Conservation (phyloP, 129 eudicot species). For the Pittosporum tobira region DNA sequence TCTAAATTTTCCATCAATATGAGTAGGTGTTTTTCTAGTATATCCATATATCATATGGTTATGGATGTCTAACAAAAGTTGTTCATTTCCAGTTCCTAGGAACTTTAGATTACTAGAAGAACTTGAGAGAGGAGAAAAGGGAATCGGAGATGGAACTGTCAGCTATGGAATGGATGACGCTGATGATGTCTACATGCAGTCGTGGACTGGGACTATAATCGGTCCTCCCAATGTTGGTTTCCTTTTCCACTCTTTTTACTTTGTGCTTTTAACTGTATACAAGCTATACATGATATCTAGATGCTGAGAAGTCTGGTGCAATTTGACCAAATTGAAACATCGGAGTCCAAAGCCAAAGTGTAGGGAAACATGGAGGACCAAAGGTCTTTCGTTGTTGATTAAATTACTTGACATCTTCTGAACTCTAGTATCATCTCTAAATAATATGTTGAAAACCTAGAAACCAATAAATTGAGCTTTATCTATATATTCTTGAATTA, state of each 20-base stretch:
- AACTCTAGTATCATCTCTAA: background rate
- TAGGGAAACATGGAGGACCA: too few relatives aligned
- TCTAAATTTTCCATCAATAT: background rate
- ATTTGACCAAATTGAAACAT: too few relatives aligned
- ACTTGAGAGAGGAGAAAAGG: constrained; percentile 90
- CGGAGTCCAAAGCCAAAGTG: too few relatives aligned
- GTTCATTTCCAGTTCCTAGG: constrained; percentile 61
- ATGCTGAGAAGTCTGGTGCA: background rate
- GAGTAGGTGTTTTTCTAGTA: background rate
- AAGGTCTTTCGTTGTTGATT: too few relatives aligned
- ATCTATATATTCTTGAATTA: background rate
- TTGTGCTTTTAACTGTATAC: background rate
- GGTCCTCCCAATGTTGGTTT: constrained; percentile 75
- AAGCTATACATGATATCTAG: background rate
- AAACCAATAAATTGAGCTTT: background rate
- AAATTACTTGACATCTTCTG: too few relatives aligned
- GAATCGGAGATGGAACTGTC: constrained; percentile 91
- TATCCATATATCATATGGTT: background rate
- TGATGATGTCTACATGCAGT: constrained; percentile 79
- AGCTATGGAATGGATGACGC: constrained; percentile 94
- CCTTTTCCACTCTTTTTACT: background rate
- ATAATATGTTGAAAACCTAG: too few relatives aligned
- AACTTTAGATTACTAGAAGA: constrained; percentile 80
- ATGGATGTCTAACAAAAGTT: constrained; percentile 11
- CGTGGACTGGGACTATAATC: constrained; percentile 85